Percentiles rank a stretch among this genome's conserved stretches.
Conservation (phyloP, 2,329 filamentous ascomycete genomes). For the Diaporthe velutina region DNA sequence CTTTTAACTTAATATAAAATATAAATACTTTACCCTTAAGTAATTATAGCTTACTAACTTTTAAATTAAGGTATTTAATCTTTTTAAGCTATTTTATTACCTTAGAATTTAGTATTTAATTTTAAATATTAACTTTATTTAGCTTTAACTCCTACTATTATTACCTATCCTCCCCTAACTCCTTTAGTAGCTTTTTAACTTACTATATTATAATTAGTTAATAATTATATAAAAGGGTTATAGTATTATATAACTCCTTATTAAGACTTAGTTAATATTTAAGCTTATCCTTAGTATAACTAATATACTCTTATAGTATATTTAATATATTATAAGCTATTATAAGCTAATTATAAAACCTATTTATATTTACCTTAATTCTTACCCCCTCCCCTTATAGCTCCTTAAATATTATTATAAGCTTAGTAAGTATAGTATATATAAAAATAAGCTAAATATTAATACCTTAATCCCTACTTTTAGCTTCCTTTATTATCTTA, state of each 20-base stretch:
- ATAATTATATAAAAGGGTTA: neutral
- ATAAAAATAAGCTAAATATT: neutral
- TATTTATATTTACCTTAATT: neutral
- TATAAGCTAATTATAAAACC: neutral
- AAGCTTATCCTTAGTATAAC: fast-evolving
- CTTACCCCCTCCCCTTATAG: neutral
- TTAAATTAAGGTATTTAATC: neutral
- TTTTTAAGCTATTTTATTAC: too few relatives aligned
- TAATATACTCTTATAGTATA: neutral
- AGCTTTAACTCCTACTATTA: too few relatives aligned
- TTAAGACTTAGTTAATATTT: neutral
- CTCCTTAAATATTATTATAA: neutral
- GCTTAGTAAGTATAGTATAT: neutral
- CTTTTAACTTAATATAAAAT: neutral
- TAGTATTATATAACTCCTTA: fast-evolving
- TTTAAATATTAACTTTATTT: too few relatives aligned
- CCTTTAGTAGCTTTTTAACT: too few relatives aligned
- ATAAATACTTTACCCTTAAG: neutral
- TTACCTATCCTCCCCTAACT: too few relatives aligned
- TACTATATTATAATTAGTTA: too few relatives aligned
- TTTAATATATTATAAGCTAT: neutral
- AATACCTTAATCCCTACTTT: too few relatives aligned
- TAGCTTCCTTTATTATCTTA: too few relatives aligned
- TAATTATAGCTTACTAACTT: neutral
- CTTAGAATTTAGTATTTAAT: too few relatives aligned